Conservation (phyloP, 2,329 filamentous ascomycete species). For the Sarocladiaceae sp. region DNA sequence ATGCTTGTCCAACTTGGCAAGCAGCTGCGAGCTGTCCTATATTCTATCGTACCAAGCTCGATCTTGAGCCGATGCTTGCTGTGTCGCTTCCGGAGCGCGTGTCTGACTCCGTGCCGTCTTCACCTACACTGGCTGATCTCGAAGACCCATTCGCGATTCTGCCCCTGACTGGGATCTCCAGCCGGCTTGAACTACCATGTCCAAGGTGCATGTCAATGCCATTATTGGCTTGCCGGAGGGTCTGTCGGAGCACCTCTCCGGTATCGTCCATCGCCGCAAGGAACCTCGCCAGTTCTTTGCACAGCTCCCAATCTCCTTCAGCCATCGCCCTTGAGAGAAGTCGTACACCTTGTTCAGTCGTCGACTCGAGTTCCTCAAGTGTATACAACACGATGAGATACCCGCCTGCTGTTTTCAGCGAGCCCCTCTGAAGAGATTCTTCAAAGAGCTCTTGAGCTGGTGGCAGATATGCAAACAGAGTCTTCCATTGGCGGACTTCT, state of each 20-base stretch:
- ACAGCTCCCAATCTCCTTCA: conserved; percentile 90
- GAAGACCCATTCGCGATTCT: conserved; percentile 22
- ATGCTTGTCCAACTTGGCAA: neutral
- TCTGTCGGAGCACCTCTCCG: conserved; percentile 72
- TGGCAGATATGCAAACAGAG: conserved; percentile 85
- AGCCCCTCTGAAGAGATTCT: conserved; percentile 78
- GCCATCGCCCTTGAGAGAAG: conserved; percentile 76
- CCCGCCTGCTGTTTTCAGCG: conserved; percentile 90
- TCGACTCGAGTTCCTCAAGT: conserved; percentile 63
- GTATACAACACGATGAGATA: conserved; percentile 95
- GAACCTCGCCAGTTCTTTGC: conserved; percentile 92
- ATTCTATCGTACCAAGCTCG: conserved; percentile 7
- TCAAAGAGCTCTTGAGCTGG: conserved; percentile 91
- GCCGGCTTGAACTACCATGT: conserved; percentile 14
- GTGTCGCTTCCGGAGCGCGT: conserved; percentile 31
- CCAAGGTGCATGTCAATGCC: conserved; percentile 27
- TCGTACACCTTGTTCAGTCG: conserved; percentile 73
- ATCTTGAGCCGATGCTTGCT: conserved; percentile 31
- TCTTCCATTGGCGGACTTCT: conserved; percentile 90
- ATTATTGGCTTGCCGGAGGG: conserved; percentile 58
- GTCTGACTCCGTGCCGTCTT: conserved; percentile 32
- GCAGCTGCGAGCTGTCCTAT: neutral
- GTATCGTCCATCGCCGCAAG: conserved; percentile 86
- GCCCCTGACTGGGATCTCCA: conserved; percentile 2
- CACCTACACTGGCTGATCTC: conserved; percentile 25